phyloP scores from a whole-genome alignment of 805 yeast species.

The Kodamaea kakaduensis region DNA sequence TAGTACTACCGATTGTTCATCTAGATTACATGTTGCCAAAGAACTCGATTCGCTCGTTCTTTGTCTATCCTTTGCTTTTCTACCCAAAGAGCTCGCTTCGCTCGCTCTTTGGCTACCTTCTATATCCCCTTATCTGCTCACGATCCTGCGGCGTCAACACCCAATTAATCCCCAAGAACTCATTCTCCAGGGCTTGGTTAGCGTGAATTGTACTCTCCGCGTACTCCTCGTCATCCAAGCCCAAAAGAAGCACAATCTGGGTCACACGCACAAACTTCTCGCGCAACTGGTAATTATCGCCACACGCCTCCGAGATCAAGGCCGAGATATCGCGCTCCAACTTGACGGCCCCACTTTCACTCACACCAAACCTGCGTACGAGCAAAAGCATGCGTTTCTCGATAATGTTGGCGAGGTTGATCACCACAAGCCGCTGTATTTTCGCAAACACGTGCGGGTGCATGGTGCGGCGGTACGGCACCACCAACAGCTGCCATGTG shows the following conservation, averaged over 20 bases:
- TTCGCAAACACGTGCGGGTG: conserved; percentile 49
- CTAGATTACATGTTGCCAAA: too few species aligned
- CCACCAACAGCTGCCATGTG: conserved; percentile 61
- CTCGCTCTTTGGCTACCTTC: conserved; percentile 36
- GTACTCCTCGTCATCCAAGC: conserved; percentile 67
- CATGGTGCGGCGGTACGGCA: conserved; percentile 61
- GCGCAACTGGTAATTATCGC: conserved; percentile 65
- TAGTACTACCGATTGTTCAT: too few species aligned
- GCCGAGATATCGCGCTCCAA: conserved; percentile 77
- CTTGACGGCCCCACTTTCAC: conserved; percentile 78
- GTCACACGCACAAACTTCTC: conserved; percentile 78
- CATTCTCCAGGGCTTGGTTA: conserved; percentile 23
- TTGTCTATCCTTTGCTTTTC: too few species aligned
- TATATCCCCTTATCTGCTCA: conserved; percentile 52
- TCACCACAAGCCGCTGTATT: conserved; percentile 48
- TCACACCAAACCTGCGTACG: conserved; percentile 54
- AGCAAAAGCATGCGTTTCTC: conserved; percentile 68
- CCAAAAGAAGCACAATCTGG: conserved; percentile 76
- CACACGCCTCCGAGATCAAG: conserved; percentile 70
- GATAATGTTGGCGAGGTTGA: conserved; percentile 50
- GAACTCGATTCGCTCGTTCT: too few species aligned
- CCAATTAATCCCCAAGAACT: conserved; percentile 51
- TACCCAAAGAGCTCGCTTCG: background rate
- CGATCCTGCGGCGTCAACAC: conserved; percentile 75
- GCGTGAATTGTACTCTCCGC: conserved; percentile 28